phyloP scores from a whole-genome alignment of 192 early-diverging fungal genomes.

The Ambispora gerdemannii region DNA sequence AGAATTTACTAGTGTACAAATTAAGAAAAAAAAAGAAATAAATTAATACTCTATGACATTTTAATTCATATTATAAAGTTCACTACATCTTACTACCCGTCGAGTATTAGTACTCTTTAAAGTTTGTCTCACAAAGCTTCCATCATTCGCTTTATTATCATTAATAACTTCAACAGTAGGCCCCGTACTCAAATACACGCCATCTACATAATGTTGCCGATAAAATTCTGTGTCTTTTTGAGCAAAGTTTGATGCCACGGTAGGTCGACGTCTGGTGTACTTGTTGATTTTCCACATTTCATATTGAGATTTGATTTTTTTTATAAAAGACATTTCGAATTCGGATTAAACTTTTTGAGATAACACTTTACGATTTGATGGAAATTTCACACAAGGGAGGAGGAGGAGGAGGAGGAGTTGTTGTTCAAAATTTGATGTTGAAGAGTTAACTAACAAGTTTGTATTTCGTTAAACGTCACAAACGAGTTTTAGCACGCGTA shows the following conservation, averaged over 20 bases:
- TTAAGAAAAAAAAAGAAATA: too few relatives aligned
- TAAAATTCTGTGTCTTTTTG: slow-evolving; percentile 46
- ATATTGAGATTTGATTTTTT: slow-evolving; percentile 48
- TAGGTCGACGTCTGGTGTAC: slow-evolving; percentile 42
- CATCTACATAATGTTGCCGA: slow-evolving; percentile 42
- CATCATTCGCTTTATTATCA: neutral
- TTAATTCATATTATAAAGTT: slow-evolving; percentile 19
- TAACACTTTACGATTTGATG: too few relatives aligned
- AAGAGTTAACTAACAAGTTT: too few relatives aligned
- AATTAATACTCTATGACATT: too few relatives aligned
- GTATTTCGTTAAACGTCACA: too few relatives aligned
- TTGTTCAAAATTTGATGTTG: too few relatives aligned
- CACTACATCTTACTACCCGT: slow-evolving; percentile 18
- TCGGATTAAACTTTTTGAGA: too few relatives aligned
- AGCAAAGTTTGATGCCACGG: slow-evolving; percentile 46
- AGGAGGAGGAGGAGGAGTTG: too few relatives aligned
- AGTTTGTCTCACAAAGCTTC: neutral
- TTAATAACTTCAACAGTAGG: slow-evolving; percentile 18
- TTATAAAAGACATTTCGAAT: slow-evolving; percentile 47
- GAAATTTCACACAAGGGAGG: too few relatives aligned
- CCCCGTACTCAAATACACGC: slow-evolving; percentile 38
- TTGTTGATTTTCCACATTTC: slow-evolving; percentile 51
- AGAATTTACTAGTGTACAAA: too few relatives aligned
- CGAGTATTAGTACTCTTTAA: neutral
- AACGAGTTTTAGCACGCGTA: too few relatives aligned